Evolutionary conservation across 148 eudicot genomes (phyloP).

Genomic region (Heliosperma pusillum): DNA sequence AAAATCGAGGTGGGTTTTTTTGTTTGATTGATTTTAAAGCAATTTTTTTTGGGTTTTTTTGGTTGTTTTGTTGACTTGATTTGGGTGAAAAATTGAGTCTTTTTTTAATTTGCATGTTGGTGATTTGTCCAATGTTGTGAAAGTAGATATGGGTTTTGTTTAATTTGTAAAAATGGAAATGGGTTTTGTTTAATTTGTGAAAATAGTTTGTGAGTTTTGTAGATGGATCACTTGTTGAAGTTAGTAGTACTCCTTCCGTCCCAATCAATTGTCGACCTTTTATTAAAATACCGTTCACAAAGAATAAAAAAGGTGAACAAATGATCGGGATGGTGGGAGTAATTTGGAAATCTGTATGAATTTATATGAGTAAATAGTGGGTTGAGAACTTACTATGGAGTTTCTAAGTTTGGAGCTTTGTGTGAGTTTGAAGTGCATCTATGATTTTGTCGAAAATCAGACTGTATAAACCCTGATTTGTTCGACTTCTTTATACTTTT

Average conservation of each 20-base stretch:
- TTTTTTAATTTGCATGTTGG: conserved; percentile 15
- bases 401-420: conserved; percentile 10
- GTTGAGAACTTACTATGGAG: background rate
- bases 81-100: background rate
- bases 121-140: conserved; percentile 7
- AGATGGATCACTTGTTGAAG: background rate
- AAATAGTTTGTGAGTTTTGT: background rate
- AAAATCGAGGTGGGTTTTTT: conserved; percentile 45
- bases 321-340: background rate
- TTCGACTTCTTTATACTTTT: background rate
- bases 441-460: background rate
- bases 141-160: too few relatives aligned
- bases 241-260: background rate
- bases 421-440: background rate
- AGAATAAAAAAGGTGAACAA: too few relatives aligned
- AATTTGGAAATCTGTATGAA: background rate
- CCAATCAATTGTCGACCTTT: too few relatives aligned
- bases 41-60: background rate
- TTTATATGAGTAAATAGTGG: background rate
- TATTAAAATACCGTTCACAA: too few relatives aligned
- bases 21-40: background rate
- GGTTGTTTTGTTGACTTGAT: background rate
- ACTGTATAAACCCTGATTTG: background rate
- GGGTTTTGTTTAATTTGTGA: background rate
- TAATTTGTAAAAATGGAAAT: background rate